Conservation (phyloP, 768 basidiomycete genomes). For the Cystobasidium onofrii region DNA sequence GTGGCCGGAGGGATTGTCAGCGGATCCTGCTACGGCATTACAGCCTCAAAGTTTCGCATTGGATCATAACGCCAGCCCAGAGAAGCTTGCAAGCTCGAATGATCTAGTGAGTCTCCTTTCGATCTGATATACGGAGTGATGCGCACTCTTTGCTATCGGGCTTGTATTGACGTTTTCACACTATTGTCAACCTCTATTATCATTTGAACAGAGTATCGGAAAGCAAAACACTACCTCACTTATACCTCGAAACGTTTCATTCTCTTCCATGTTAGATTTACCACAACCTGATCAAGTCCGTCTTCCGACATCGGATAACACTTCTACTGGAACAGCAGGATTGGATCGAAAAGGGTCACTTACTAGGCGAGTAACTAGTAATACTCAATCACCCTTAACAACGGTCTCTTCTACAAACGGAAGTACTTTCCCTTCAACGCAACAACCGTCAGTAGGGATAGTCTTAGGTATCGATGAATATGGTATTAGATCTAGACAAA, state of each 20-base stretch:
- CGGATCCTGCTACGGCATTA: neutral
- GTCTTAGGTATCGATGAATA: neutral
- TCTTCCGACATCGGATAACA: neutral
- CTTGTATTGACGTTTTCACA: no score
- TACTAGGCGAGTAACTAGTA: neutral
- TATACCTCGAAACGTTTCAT: conserved; percentile 18
- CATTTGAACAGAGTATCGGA: neutral
- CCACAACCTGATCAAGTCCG: neutral
- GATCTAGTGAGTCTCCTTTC: neutral
- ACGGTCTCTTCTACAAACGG: neutral
- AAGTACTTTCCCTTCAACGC: neutral
- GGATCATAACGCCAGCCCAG: neutral
- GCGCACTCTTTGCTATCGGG: no score
- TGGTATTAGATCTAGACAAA: neutral
- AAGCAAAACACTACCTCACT: neutral
- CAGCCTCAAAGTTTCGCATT: conserved; percentile 15
- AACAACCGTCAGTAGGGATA: neutral
- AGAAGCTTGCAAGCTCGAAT: neutral
- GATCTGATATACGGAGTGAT: no score
- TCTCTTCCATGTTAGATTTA: conserved; percentile 20
- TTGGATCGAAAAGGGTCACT: neutral
- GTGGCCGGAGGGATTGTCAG: conserved; percentile 13
- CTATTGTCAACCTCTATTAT: no score
- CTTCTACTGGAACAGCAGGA: neutral
- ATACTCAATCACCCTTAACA: neutral